Conservation (phyloP, 75 land plant genomes). For the Chamaecyparis obtusa region DNA sequence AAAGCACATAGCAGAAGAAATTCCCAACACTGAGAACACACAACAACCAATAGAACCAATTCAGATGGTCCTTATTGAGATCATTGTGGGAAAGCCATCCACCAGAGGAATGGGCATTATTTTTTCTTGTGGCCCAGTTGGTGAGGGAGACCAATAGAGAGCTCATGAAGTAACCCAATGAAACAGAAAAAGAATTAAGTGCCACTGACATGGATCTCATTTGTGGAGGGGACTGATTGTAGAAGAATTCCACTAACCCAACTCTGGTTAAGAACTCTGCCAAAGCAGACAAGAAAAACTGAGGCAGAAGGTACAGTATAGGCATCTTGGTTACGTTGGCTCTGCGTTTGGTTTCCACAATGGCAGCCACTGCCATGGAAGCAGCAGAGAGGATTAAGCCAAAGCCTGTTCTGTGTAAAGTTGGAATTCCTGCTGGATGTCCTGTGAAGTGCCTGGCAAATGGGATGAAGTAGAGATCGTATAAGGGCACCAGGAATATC, state of each 20-base stretch:
- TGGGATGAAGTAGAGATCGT: slow-evolving; percentile 25
- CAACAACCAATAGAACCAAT: slow-evolving; percentile 54
- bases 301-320: slow-evolving; percentile 23
- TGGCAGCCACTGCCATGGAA: slow-evolving; percentile 44
- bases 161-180: slow-evolving; percentile 30
- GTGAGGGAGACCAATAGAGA: slow-evolving; percentile 17
- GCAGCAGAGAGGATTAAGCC: slow-evolving; percentile 33
- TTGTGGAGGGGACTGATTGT: slow-evolving; percentile 21
- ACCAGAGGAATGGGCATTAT: not conserved
- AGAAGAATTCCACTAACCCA: slow-evolving; percentile 30
- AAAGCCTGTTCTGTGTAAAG: slow-evolving; percentile 40
- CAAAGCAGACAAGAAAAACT: slow-evolving; percentile 24
- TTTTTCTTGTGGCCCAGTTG: not conserved
- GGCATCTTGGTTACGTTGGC: not conserved
- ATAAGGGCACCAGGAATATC: slow-evolving; percentile 30
- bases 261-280: slow-evolving; percentile 23
- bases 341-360: slow-evolving; percentile 26
- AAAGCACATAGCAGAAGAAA: slow-evolving; percentile 29
- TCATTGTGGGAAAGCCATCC: slow-evolving; percentile 47
- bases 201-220: slow-evolving; percentile 30
- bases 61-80: slow-evolving; percentile 37
- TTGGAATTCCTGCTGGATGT: slow-evolving; percentile 19
- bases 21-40: slow-evolving; percentile 39
- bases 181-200: slow-evolving; percentile 10
- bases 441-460: slow-evolving; percentile 15